Base-by-base conservation (phyloP, 306 rosid genomes). In the Pterocarpus macrocarpus region DNA sequence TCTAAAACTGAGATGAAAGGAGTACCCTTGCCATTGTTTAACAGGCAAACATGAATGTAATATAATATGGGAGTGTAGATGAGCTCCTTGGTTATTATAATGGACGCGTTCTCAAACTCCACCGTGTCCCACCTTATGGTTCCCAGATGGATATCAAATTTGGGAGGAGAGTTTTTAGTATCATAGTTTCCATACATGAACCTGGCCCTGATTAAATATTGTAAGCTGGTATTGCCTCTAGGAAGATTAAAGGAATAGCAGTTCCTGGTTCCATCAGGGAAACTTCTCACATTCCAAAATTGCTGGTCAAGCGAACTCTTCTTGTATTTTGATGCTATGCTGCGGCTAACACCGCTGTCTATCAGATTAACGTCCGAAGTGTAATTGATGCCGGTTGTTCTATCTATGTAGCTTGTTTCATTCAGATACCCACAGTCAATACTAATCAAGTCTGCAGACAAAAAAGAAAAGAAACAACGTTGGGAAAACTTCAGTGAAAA, bases 1-100 rank as follows among this genome's bases (percentile, higher is more conserved):
- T 85, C 88, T 28, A 85, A 73, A 44, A 73, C 88, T 67, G 88
- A 85, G 10, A 85, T 82, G 56, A 85, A 85, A 68, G 88, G 88
- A 78, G 79, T 68, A 28, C 88, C 88, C 72, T 68, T 85, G 50
- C 35, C 17, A 11, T 65, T 85, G 62, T 85, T 68, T 36, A 62
- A 35, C n/a, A 85, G 74, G 56, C 86, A 85, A 52, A 85, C 86
- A 78, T 82, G 79, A 39, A 63, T 83, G 41, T 85, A 72, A 68
- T 68, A 84, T 11, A 81, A 85, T n/a, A 63, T 50, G 64, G 81
- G 72, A 62, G 22, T 22, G 59, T 35, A 85, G 36, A 85, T 73
- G 43, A 85, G 82, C 78, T 85, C 89, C 71, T 82, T 85, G 52
- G 67, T 82, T 5, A 82, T 14, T 33, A 82, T 64, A 64, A 58